Conservation (phyloP, 768 basidiomycete species). For the Peribolospora kevripleyi region DNA sequence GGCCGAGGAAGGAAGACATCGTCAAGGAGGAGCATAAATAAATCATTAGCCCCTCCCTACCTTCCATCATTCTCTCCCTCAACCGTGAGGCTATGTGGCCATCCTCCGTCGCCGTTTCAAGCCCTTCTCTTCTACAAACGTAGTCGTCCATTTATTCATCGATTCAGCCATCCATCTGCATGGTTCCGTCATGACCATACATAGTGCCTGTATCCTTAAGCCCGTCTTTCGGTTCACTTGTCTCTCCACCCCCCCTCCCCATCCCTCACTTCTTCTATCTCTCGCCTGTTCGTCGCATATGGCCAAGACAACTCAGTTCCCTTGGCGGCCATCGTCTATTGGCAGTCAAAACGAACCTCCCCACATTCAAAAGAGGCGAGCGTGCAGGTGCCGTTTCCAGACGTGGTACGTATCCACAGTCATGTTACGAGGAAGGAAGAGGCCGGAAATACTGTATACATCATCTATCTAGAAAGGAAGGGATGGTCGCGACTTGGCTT, state of each 20-base stretch:
- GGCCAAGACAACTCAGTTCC: not conserved
- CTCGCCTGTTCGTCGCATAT: not conserved
- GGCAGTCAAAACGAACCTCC: not conserved
- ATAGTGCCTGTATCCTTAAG: not conserved
- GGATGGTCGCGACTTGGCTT: no score
- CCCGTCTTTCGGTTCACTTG: not conserved
- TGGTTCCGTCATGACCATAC: not conserved
- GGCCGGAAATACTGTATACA: no score
- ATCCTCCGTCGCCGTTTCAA: no score
- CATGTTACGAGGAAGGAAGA: no score
- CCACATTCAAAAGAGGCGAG: no score
- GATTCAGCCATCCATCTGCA: not conserved
- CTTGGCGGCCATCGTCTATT: no score
- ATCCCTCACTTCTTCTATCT: not conserved
- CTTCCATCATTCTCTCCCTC: not conserved
- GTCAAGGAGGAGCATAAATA: conserved; percentile 25
- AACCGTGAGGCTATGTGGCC: not conserved
- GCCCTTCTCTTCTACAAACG: no score
- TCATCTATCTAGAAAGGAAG: no score
- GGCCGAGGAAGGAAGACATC: conserved; percentile 80
- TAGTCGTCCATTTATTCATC: no score
- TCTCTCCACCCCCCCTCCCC: not conserved
- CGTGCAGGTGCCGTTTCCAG: no score
- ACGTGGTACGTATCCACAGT: no score
- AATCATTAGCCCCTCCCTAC: not conserved